Evolutionary conservation across 176 grass and related monocot genomes (phyloP), one percentile per base, ranked within the genome.

Genomic region (Oryza nivara): DNA sequence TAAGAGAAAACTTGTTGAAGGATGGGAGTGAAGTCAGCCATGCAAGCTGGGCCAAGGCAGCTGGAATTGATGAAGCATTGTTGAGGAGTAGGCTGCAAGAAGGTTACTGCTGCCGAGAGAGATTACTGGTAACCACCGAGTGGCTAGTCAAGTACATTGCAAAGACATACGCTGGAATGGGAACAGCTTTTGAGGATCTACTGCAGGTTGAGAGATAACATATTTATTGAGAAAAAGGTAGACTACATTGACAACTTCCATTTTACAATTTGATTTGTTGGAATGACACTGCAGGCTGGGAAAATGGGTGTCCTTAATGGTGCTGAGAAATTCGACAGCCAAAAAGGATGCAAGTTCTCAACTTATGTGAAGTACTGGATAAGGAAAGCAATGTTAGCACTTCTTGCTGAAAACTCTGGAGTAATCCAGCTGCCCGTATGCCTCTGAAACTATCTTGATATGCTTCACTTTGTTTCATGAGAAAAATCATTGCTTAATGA

Each of bases 331-430:
- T 98, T 93, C 71, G 89, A 95, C 80, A 87, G 65, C 65, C 77
- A 78, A 28, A 92, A 84, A 68, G 96, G 93, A 38, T 88, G 77
- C 83, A 92, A 88, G 61, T 98, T 98, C 89, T 95, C 96, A 46
- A 92, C 89, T 3, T 98, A 98, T 75, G 81, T 95, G 48, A 86
- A 88, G 81, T 93, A 95, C 78, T 98, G 96, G 93, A 98, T 98
- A 52, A 90, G 89, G 83, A 98, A 95, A 86, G 81, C 91, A 60
- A 93, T 95, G 82, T 76, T 95, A 61, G 85, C 91, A 26, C 74
- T 90, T 34, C 87, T 98, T 9, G 89, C 51, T 20, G 84, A 89
- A 32, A 82, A 90, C 67, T 87, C 89, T 65, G 94, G 89, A 76
- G 74, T 87, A 48, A 85, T 94, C 60, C 80, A 91, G 61, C 79